Evolutionary conservation across 345 rosid species (phyloP), one percentile per base, ranked within the genome.

Genomic region (Ceriops zippeliana): DNA sequence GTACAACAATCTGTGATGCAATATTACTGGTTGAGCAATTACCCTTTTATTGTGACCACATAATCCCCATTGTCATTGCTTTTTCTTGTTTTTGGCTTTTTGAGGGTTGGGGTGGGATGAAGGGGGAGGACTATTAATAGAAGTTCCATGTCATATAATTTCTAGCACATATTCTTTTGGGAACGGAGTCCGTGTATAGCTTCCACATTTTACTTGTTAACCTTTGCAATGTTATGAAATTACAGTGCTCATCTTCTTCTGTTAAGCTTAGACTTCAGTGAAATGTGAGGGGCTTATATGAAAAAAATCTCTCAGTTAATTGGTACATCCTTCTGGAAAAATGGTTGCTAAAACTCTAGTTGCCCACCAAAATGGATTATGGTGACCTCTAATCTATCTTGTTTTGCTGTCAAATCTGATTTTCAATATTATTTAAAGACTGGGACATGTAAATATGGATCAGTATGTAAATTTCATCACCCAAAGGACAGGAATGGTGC

Each of bases 401-500:
- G 10, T 62, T 51, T 28, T 30, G 35, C 13, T 59, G 54, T 37
- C 19, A 54, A 69, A 57, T 63, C 47, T 69, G 57, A 5, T 53
- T 67, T 68, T 82, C 86, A 90, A 93, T 90, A 86, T 75, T 90
- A 70, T 82, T 61, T 90, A 54, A 90, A 85, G 87, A 90, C 96
- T 51, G 96, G 96, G 59, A 88, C 92, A 34, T 90, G 96, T 84
- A 88, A 88, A 76, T 90, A 86, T 69, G 96, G 93, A 59, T 52
- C 89, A 37, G 85, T 93, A 13, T 90, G 96, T 81, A 90, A 90
- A 82, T 90, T 85, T 76, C 91, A 90, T 74, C 96, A 90, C 74
- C 93, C 96, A 65, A 90, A 86, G 72, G 93, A 90, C 75, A 84
- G 92, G 79, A 87, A 90, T 67, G 96, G 96, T 70, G 96, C 92